Evolutionary conservation across 1,284 basidiomycete genomes (phyloP), one percentile per base, ranked within the genome.

Genomic region (Trichosporon sp.): DNA sequence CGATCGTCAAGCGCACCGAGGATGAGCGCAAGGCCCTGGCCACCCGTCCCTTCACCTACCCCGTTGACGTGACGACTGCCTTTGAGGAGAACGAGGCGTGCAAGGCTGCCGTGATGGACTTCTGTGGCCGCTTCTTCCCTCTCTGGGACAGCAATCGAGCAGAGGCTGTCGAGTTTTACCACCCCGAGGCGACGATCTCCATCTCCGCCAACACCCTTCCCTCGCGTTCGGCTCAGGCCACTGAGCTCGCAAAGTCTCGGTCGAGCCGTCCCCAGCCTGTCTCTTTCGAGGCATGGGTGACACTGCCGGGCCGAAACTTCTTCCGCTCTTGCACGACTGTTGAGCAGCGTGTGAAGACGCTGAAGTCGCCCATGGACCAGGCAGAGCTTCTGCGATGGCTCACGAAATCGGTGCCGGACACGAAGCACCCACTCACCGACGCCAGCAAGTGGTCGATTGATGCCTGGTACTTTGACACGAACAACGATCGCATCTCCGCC

Each of bases 401-500:
- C 16, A 82, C 90, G 62, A 78, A 81, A 34, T 81, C 82, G 33
- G 81, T 98, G 57, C 95, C 95, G 0, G 81, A 80, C 61, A 96
- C 93, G 4, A 86, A 84, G 69, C 95, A 98, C 75, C 96, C 76
- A 73, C 83, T 77, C 84, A 86, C 66, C 79, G 82, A 83, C 5
- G 83, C 89, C 0, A 87, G 88, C 71, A 93, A 91, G 77, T 98
- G 97, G 78, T 88, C 88, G 67, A 85, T 97, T 36, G 95, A 99
- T 76, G 87, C 90, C 0, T 95, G 92, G 86, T 88, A 88, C 4
- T 85, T 90, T 52, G 85, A 83, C 61, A 81, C 76, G 13, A 80
- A 78, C 5, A 78, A 81, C 37, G 82, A 82, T 6, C 78, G 83
- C 59, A 80, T 99, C 59, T 88, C 95, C 72, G 85, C 95, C 68